Evolutionary conservation across 78 protist species (phyloP).

Genomic region (Creolimax fragrantissima): DNA sequence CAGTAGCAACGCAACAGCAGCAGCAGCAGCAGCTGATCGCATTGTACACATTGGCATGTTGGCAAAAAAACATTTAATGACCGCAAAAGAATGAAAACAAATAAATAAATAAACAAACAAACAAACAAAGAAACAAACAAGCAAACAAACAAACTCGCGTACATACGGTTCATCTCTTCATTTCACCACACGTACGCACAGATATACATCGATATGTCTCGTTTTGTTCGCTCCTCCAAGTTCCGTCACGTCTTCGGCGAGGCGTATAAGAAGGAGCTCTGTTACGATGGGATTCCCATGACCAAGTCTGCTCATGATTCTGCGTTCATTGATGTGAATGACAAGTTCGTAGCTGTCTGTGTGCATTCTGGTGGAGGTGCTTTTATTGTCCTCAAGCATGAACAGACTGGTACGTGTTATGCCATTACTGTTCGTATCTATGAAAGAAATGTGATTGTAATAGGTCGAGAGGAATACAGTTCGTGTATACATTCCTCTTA

Average conservation of each 20-base stretch:
- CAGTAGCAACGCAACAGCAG: too few relatives aligned
- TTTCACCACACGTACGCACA: not conserved
- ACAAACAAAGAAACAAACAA: too few relatives aligned
- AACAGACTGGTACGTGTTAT: constrained; percentile 20
- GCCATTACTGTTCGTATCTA: not conserved
- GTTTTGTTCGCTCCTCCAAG: constrained; percentile 73
- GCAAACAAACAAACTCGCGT: not conserved
- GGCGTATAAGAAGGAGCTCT: constrained; percentile 55
- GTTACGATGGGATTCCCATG: constrained; percentile 55
- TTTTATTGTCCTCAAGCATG: constrained; percentile 52
- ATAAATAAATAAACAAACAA: too few relatives aligned
- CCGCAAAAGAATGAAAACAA: too few relatives aligned
- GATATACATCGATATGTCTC: constrained; percentile 29
- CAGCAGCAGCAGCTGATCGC: too few relatives aligned
- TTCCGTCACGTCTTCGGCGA: constrained; percentile 87
- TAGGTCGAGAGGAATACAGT: too few relatives aligned
- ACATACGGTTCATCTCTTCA: not conserved
- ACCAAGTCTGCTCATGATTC: constrained; percentile 77
- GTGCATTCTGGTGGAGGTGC: constrained; percentile 89
- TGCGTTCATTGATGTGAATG: constrained; percentile 65
- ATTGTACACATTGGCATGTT: too few relatives aligned
- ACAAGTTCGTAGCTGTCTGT: constrained; percentile 67
- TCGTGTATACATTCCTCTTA: too few relatives aligned
- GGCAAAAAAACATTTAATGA: too few relatives aligned
- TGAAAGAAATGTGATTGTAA: too few relatives aligned